Evolutionary conservation across 805 yeast genomes (phyloP), one percentile per base, ranked within the genome.

Genomic region (Clavispora vitiphila): DNA sequence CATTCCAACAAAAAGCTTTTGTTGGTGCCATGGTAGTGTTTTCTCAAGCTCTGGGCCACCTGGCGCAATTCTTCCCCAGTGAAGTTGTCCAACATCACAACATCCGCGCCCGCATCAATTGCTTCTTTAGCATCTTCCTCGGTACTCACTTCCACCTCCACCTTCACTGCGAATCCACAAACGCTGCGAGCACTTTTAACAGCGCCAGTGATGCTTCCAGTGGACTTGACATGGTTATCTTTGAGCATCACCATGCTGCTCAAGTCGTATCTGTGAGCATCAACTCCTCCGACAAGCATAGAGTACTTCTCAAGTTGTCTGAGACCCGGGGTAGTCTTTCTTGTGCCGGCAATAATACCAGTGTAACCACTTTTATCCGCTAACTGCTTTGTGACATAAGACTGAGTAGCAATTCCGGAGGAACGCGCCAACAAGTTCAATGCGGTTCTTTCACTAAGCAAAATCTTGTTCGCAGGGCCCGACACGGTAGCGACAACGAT

Each of bases 251-350:
- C 90, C 98, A 90, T 90, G 2, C 93, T 78, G 35, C 93, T 82
- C 42, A 90, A 76, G 59, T 91, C 97, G 58, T 87, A 87, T 49
- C 98, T 74, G 62, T 90, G 98, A 41, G 93, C 76, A 58, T 90
- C 98, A 42, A 87, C 85, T 3, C 97, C 97, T 24, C 97, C 98
- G 8, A 90, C 95, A 24, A 87, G 67, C 98, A 90, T 91, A 19
- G 96, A 83, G 64, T 90, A 90, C 61, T 90, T 90, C 59, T 90
- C 98, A 43, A 91, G 65, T 34, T 82, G 70, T 56, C 98, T 78
- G 48, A 90, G 74, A 0, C 98, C 98, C 0, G 98, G 98, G 0
- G 98, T 91, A n/a, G 97, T 91, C 65, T 90, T 90, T 58, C 98
- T 77, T 1, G 98, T 90, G 6, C 97, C 98, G 0, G 98, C 97